These are phyloP conservation scores for Beauveria varroae DNA, from an alignment of 2,329 filamentous ascomycete species.

Conservation along the genomic window DNA sequence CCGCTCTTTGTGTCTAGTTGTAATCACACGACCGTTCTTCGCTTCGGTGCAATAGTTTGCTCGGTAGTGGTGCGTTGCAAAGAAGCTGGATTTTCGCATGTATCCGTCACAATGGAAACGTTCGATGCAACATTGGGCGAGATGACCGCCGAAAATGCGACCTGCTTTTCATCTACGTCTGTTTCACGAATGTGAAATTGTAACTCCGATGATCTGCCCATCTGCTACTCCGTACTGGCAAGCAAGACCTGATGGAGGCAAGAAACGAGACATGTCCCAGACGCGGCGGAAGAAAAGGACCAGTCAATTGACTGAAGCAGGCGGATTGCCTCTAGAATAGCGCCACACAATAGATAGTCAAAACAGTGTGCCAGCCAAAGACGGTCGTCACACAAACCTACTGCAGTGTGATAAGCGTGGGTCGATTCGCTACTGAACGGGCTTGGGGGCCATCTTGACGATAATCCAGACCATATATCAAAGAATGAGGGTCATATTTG, in stretches of 20 bases:
- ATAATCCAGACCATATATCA: no score
- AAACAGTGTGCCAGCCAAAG: not conserved
- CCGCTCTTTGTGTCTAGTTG: not conserved
- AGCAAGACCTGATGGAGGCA: not conserved
- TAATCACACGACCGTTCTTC: no score
- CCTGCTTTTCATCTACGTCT: not conserved
- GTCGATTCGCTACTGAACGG: no score
- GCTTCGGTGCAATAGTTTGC: not conserved
- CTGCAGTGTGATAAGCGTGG: not conserved
- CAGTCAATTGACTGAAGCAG: not conserved
- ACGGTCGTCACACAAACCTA: not conserved
- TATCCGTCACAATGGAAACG: not conserved
- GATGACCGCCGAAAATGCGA: not conserved
- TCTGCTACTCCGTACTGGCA: not conserved
- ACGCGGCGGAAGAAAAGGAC: not conserved
- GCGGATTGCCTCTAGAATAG: not conserved
- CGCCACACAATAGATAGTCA: slow-evolving; percentile 1
- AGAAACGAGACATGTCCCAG: not conserved
- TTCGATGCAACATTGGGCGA: not conserved
- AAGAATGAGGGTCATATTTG: no score
- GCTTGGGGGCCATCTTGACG: no score
- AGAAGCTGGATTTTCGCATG: not conserved
- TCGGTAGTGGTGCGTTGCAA: not conserved
- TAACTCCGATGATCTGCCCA: no score
- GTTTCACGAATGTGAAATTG: no score